Evolutionary conservation across 2,329 filamentous ascomycete genomes (phyloP).

Genomic region (Trichothecium roseum): DNA sequence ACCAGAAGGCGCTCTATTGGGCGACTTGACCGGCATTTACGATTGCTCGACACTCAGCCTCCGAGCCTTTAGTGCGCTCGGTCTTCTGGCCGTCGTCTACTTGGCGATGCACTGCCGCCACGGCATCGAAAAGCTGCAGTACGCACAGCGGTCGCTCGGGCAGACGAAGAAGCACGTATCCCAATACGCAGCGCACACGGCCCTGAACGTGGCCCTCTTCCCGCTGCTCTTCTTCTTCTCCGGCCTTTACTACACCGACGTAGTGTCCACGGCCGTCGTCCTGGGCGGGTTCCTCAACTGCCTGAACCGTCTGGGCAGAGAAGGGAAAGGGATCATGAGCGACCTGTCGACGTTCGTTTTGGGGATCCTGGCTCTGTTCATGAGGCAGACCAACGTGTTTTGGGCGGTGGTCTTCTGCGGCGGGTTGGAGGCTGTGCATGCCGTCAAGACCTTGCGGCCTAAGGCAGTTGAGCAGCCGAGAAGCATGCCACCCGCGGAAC

Average conservation of each 20-base stretch:
- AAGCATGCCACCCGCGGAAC: slow-evolving; percentile 20
- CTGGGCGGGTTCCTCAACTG: slow-evolving; percentile 56
- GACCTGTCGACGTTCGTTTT: slow-evolving; percentile 37
- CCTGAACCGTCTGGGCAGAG: slow-evolving; percentile 29
- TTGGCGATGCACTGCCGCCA: slow-evolving; percentile 41
- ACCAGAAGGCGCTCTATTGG: background rate
- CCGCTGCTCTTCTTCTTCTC: slow-evolving; percentile 95
- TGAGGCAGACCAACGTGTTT: slow-evolving; percentile 94
- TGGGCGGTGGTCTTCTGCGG: slow-evolving; percentile 79
- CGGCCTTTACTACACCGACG: slow-evolving; percentile 88
- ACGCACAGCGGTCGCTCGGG: slow-evolving; percentile 7
- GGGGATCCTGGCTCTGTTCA: slow-evolving; percentile 58
- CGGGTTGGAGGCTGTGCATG: slow-evolving; percentile 44
- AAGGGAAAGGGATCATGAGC: slow-evolving; percentile 21
- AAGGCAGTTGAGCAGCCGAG: slow-evolving; percentile 16
- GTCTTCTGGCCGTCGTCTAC: slow-evolving; percentile 26
- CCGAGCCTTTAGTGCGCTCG: slow-evolving; percentile 36
- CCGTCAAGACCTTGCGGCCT: slow-evolving; percentile 33
- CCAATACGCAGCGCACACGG: slow-evolving; percentile 44
- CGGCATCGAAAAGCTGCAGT: slow-evolving; percentile 34
- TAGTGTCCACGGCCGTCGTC: slow-evolving; percentile 69
- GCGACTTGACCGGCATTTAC: slow-evolving; percentile 7
- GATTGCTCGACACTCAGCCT: slow-evolving; percentile 24
- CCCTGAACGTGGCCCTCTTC: slow-evolving; percentile 74
- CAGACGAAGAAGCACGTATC: slow-evolving; percentile 19